Base-by-base conservation (phyloP, 495 filamentous ascomycete genomes). In the Penicillium salamii region DNA sequence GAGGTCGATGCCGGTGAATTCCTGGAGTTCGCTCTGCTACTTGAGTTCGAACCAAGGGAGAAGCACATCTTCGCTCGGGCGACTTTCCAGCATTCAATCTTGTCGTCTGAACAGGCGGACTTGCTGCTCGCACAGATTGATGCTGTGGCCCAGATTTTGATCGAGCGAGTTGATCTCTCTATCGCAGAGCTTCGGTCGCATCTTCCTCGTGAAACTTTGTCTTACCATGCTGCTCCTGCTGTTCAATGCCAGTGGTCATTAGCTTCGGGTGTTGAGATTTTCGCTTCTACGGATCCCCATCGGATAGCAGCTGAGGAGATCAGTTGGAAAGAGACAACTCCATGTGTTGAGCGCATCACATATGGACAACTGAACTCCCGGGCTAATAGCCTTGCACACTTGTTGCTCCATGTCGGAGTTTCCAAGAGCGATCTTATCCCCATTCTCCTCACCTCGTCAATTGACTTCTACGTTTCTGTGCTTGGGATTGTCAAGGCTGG, bases 401-500 rank as follows among this genome's bases (percentile, higher is more conserved):
- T 76, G 47, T 64, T 95, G 0, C 37, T 71, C 13, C 49, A 71
- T 24, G 40, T 60, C 6, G 77, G 77, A 2, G 66, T 78, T 7
- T 49, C 57, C 1, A 59, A 71, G 2, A 77, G 79, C 7, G 73
- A 81, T 11, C 66, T 87, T 11, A 67, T 91, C 20, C 81, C 80
- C 21, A 78, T 95, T 13, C 72, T 81, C 18, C 83, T 91, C 77
- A 79, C 89, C 19, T 90, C 89, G 53, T 86, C 80, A 0, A 52
- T 82, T 2, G 65, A 83, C 5, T 66, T 89, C 0, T 92, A 91
- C 59, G 70, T 82, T 18, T 74, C 82, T 0, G 84, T 92, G 19
- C 70, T 95, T 18, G 90, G 84, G 0, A 76, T 86, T 14, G 58
- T 88, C 3, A 91, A 92, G 50, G 67, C 78, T 11, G 88, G 88